These are phyloP conservation scores for Fraxinus americana DNA, from an alignment of 257 asterid species.

Conservation along the genomic window DNA sequence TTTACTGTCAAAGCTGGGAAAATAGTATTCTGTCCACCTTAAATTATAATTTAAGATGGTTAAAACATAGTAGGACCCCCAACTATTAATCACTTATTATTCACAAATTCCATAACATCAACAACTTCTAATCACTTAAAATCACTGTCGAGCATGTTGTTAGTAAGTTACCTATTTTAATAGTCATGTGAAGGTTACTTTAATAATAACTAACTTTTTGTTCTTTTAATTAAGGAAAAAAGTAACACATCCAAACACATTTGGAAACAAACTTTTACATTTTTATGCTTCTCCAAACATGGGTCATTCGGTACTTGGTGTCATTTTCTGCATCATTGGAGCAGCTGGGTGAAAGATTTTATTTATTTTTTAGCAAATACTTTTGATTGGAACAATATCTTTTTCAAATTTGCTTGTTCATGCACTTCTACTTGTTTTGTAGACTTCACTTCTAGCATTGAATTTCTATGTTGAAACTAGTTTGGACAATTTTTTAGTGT, in stretches of 20 bases:
- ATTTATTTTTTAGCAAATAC: neutral
- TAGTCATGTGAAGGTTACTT: neutral
- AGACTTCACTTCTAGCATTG: neutral
- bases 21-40: no score
- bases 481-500: no score
- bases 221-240: neutral
- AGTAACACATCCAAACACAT: neutral
- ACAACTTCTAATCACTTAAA: no score
- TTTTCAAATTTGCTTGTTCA: neutral
- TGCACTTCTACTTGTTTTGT: no score
- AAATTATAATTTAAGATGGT: no score
- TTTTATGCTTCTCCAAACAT: neutral
- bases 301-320: neutral
- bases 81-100: no score
- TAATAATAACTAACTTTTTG: neutral
- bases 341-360: neutral
- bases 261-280: neutral
- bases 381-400: neutral
- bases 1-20: neutral
- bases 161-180: neutral
- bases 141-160: no score
- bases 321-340: neutral
- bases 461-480: no score
- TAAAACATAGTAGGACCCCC: no score
- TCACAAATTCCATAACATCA: no score